These are phyloP conservation scores for Lipomyces yamadae DNA, from an alignment of 805 yeast species.

Conservation along the genomic window DNA sequence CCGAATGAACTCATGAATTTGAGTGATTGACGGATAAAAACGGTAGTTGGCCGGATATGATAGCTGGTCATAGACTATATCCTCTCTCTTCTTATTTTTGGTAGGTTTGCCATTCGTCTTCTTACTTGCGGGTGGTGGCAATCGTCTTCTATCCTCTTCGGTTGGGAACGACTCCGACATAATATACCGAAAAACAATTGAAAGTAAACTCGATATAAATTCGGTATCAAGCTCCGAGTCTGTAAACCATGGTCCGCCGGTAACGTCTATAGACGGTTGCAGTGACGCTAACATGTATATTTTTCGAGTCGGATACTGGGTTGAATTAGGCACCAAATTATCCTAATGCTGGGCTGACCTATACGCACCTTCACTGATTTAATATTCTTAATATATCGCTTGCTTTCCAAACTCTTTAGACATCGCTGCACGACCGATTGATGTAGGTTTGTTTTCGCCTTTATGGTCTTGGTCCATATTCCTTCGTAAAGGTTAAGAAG, in stretches of 20 bases:
- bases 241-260: constrained; percentile 99
- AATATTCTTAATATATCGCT: constrained; percentile 82
- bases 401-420: constrained; percentile 73
- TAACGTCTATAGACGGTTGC: constrained; percentile 93
- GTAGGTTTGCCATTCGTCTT: constrained; percentile 15
- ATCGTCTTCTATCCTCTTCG: constrained; percentile 30
- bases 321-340: not conserved
- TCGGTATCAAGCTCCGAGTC: constrained; percentile 94
- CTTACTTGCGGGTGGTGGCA: not conserved
- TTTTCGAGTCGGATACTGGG: constrained; percentile 80
- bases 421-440: constrained; percentile 83
- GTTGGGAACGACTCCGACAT: constrained; percentile 74
- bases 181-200: constrained; percentile 86
- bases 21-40: constrained; percentile 70
- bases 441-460: constrained; percentile 82
- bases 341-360: not conserved
- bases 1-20: constrained; percentile 74
- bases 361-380: constrained; percentile 72
- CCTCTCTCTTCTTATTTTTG: constrained; percentile 22
- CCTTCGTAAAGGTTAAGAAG: constrained; percentile 53
- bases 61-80: constrained; percentile 50
- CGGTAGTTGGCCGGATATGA: constrained; percentile 63
- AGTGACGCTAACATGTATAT: constrained; percentile 93
- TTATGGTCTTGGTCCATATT: constrained; percentile 88
- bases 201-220: constrained; percentile 80